phyloP scores from a whole-genome alignment of 2,329 filamentous ascomycete genomes.

The Beauveria bassiana region DNA sequence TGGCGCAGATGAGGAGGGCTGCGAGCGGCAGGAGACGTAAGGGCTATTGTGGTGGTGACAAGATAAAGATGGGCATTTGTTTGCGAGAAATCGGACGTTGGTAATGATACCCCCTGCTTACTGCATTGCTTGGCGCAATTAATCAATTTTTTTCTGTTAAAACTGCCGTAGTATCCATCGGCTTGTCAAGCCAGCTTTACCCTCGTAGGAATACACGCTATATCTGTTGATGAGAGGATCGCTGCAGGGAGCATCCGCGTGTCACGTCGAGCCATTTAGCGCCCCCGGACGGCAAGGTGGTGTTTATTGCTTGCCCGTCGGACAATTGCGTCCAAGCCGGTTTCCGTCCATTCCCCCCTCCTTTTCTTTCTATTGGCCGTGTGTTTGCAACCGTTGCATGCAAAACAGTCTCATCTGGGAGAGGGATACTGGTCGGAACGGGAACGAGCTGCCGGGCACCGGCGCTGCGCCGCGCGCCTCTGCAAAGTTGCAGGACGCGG shows the following conservation, averaged over 20 bases:
- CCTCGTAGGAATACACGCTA: not conserved
- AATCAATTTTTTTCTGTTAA: not conserved
- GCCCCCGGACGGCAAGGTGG: not conserved
- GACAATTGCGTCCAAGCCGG: not conserved
- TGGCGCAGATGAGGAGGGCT: not conserved
- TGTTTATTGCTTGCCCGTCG: not conserved
- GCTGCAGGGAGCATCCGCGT: not conserved
- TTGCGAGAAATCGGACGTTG: not conserved
- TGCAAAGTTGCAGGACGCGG: not conserved
- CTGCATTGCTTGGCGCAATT: not conserved
- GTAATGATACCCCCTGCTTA: not conserved
- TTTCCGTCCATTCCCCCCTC: not conserved
- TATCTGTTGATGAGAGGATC: not conserved
- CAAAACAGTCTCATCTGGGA: not conserved
- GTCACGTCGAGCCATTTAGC: not conserved
- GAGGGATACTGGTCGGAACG: too few relatives aligned
- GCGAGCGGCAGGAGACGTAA: not conserved
- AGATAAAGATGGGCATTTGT: not conserved
- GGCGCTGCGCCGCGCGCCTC: not conserved
- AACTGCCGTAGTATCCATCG: not conserved
- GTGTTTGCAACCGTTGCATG: not conserved
- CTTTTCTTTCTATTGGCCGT: not conserved
- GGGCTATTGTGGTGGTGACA: not conserved
- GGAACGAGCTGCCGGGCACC: too few relatives aligned
- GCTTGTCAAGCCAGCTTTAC: not conserved